Percentiles rank a stretch among this genome's conserved stretches.
phyloP scores from a whole-genome alignment of 1,284 basidiomycete genomes.

The Ceratobasidium sp. region DNA sequence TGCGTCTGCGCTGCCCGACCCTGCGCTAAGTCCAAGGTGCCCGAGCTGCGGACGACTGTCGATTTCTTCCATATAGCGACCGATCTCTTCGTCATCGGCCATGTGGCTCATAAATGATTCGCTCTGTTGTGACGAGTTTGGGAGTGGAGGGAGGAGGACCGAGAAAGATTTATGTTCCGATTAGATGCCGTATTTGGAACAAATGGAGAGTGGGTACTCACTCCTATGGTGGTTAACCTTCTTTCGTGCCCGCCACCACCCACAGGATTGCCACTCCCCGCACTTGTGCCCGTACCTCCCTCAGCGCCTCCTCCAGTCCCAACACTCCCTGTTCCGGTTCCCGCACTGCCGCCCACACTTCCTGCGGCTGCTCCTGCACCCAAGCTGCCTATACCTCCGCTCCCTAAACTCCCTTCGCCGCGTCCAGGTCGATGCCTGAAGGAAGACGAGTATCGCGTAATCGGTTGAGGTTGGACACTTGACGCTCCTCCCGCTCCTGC shows the following conservation, averaged over 20 bases:
- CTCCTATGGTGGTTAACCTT: slow-evolving; percentile 37
- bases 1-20: background rate
- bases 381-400: background rate
- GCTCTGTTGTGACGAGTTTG: slow-evolving; percentile 9
- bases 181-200: background rate
- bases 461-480: slow-evolving; percentile 35
- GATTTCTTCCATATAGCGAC: slow-evolving; percentile 13
- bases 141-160: background rate
- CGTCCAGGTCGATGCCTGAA: slow-evolving; percentile 31
- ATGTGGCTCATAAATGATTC: slow-evolving; percentile 33
- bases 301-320: slow-evolving; percentile 16
- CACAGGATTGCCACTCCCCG: background rate
- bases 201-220: background rate
- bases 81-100: slow-evolving; percentile 23
- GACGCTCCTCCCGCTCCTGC: background rate
- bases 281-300: slow-evolving; percentile 11
- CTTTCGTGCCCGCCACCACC: slow-evolving; percentile 2
- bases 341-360: background rate
- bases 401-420: slow-evolving; percentile 33
- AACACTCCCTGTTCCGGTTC: slow-evolving; percentile 17
- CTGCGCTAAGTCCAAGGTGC: background rate
- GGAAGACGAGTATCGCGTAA: slow-evolving; percentile 34
- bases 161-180: background rate
- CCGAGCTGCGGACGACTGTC: slow-evolving; percentile 36
- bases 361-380: background rate